Evolutionary conservation across 495 filamentous ascomycete genomes (phyloP).

Genomic region (Talaromyces adpressus): DNA sequence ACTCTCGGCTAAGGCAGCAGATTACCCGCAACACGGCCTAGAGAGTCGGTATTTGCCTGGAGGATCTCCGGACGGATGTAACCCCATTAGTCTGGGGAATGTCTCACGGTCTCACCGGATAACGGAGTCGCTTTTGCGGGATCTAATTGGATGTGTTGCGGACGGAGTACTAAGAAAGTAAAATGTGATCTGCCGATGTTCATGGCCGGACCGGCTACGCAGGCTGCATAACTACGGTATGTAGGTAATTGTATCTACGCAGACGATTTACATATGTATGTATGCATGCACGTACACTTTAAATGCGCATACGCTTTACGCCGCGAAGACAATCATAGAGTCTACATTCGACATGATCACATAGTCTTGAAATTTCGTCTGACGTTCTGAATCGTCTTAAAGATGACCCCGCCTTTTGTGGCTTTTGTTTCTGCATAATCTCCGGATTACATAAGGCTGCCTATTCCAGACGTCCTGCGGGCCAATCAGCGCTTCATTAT

Average conservation of each 20-base stretch:
- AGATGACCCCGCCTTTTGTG: background rate
- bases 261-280: too few relatives aligned
- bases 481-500: background rate
- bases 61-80: background rate
- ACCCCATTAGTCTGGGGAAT: background rate
- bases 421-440: background rate
- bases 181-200: background rate
- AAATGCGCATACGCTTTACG: too few relatives aligned
- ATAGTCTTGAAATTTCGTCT: background rate
- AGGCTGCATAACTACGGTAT: background rate
- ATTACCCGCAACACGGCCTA: background rate
- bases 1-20: background rate
- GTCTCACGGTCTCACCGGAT: background rate
- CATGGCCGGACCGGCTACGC: background rate
- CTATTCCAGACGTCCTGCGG: background rate
- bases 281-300: too few relatives aligned
- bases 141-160: background rate
- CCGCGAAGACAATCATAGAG: too few relatives aligned
- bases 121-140: background rate
- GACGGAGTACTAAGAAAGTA: background rate
- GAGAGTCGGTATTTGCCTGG: conserved; percentile 1
- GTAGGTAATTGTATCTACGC: background rate
- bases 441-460: background rate
- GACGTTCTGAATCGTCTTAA: background rate
- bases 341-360: too few relatives aligned